These are phyloP conservation scores for Themeda triandra DNA, from an alignment of 176 grass and related monocot species.

Conservation along the genomic window DNA sequence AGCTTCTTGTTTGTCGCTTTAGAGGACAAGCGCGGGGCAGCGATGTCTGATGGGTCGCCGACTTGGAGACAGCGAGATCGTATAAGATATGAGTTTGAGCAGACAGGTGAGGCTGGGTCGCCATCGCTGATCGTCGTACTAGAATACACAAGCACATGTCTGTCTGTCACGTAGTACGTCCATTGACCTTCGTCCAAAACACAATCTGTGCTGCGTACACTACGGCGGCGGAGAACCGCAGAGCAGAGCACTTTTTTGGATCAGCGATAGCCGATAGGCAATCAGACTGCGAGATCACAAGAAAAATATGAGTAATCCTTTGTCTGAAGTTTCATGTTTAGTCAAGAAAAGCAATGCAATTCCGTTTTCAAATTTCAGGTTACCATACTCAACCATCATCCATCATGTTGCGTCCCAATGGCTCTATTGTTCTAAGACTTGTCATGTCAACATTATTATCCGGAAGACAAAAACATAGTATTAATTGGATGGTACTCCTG, in stretches of 20 bases:
- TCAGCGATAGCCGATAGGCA: too few species aligned
- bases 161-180: neutral
- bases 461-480: neutral
- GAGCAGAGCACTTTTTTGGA: too few species aligned
- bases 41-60: neutral
- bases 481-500: neutral
- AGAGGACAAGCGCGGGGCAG: neutral
- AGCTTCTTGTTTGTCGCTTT: neutral
- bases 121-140: neutral
- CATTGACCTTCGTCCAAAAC: too few species aligned
- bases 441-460: neutral
- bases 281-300: neutral
- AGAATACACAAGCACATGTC: neutral
- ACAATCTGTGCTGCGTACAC: too few species aligned
- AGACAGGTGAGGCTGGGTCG: neutral
- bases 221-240: too few species aligned
- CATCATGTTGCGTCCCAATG: neutral
- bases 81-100: neutral
- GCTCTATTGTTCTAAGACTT: neutral
- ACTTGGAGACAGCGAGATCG: neutral
- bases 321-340: neutral
- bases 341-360: neutral
- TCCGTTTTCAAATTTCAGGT: neutral
- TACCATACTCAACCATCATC: neutral
- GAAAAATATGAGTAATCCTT: neutral